Evolutionary conservation across 257 asterid species (phyloP), one percentile per base, ranked within the genome.

Genomic region (Lithospermum erythrorhizon): DNA sequence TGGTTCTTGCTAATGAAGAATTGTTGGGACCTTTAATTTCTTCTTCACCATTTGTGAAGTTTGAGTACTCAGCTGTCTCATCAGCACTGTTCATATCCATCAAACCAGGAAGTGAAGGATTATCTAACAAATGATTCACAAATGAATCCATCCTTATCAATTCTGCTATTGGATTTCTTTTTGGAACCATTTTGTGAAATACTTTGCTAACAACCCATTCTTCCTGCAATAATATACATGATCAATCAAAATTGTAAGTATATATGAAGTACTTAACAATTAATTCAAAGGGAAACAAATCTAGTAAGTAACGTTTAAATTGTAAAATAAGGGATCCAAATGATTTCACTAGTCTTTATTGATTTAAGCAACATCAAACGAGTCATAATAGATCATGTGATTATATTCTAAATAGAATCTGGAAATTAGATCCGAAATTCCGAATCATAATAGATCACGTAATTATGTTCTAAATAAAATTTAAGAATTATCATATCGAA

Each of bases 181-280:
- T 25, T 24, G 37, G 27, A 22, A 41, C 17, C 37, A 15, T 56
- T 23, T 56, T 56, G 60, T 56, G 60, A 23, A 56, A 56, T 4
- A 56, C 21, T 56, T 23, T 56, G 21, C 60, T 23, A 17, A 56
- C 60, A 24, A 56, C 60, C 60, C 60, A 56, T 22, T 56, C 60
- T 22, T 56, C 60, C 60, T 56, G 60, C n/a, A 56, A 56, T 56
- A 24, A 9, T 56, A 56, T 56, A 23, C 25, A 21, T 22, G 18
- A 35, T 8, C 47, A 11, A 35, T 41, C 11, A 32, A 41, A 9
- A 32, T 35, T 35, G 47, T 9, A 9, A 35, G n/a, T n/a, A n/a
- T n/a, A n/a, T n/a, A n/a, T n/a, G n/a, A n/a, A n/a, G n/a, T n/a
- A n/a, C n/a, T n/a, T n/a, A n/a, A n/a, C n/a, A 9, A 35, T 35